Evolutionary conservation across 495 filamentous ascomycete species (phyloP), one percentile per base, ranked within the genome.

Genomic region (Xanthoparmelia taractica): DNA sequence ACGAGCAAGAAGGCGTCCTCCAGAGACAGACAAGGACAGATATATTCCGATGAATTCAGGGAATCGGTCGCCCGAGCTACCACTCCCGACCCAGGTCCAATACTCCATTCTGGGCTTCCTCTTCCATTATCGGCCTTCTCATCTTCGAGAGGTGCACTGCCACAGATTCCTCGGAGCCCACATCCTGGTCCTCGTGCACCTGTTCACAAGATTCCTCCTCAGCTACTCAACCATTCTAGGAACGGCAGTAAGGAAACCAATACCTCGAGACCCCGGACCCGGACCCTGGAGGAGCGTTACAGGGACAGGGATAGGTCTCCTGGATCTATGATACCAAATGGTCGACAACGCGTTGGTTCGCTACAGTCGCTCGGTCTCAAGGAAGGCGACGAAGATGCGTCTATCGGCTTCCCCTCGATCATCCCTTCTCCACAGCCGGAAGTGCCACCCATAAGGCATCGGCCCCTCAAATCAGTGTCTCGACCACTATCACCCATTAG

Each of bases 1-100:
- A 70, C 80, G 2, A 81, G 79, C 72, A 83, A 81, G 41, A 63
- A 82, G 65, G 78, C 79, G 23, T 80, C 79, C 25, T 82, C 80
- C 10, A 76, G 75, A 58, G 79, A 81, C 61, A 78, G 79, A 38
- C 78, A 80, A 69, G 80, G 78, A 48, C 80, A 79, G 71, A 73
- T 81, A 33, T 82, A 81, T 64, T 76, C 79, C 34, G 80, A 82
- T 60, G 79, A 73, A 57, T 81, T 81, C 67, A 75, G 71, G 60
- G 77, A 79, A 48, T 76, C 73, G 27, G 75, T 72, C 57, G 79
- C 80, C 65, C 74, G 77, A 63, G 77, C 77, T 31, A 76, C 79
- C 65, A 80, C 77, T 33, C 78, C 79, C 58, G 80, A 81, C 63
- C 74, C 78, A 43, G 60, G 62, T 43, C 68, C 72, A 38, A 70